Percentiles rank a stretch among this genome's conserved stretches.
These are phyloP conservation scores for Emericellopsis atlantica DNA, from an alignment of 2,329 filamentous ascomycete species.

Conservation along the genomic window DNA sequence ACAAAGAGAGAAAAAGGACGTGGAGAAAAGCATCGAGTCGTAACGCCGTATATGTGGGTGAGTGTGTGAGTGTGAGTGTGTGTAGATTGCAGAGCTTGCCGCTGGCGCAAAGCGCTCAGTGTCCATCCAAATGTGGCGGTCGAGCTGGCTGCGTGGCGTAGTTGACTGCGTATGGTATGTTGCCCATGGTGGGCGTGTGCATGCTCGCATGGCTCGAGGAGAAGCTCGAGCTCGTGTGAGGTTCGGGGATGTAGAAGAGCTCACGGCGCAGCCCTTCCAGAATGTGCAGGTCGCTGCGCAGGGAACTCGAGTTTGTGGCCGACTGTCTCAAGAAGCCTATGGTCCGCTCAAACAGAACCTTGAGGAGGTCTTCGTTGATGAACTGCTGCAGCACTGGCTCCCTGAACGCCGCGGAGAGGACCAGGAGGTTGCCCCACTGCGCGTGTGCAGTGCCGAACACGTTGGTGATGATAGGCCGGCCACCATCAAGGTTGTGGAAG, in stretches of 20 bases:
- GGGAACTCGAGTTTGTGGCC: constrained; percentile 60
- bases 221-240: constrained; percentile 24
- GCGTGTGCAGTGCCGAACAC: constrained; percentile 92
- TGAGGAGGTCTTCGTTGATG: constrained; percentile 42
- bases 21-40: too few relatives aligned
- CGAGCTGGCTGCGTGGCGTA: too few relatives aligned
- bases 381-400: constrained; percentile 48
- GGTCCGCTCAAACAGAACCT: constrained; percentile 55
- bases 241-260: constrained; percentile 21
- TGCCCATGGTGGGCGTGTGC: constrained; percentile 7
- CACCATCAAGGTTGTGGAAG: constrained; percentile 52
- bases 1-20: too few relatives aligned
- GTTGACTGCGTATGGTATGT: too few relatives aligned
- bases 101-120: too few relatives aligned
- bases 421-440: constrained; percentile 95
- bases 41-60: too few relatives aligned
- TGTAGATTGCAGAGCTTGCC: too few relatives aligned
- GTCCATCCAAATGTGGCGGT: too few relatives aligned
- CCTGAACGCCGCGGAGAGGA: constrained; percentile 70
- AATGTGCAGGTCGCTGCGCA: constrained; percentile 63
- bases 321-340: constrained; percentile 64
- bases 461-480: constrained; percentile 80
- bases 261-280: constrained; percentile 43
- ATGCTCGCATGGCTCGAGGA: constrained; percentile 25
- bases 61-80: too few relatives aligned